Percentiles rank a stretch among this genome's conserved stretches.
These are phyloP conservation scores for Mortierella sp. DNA, from an alignment of 371 early-diverging fungal species.

Conservation along the genomic window DNA sequence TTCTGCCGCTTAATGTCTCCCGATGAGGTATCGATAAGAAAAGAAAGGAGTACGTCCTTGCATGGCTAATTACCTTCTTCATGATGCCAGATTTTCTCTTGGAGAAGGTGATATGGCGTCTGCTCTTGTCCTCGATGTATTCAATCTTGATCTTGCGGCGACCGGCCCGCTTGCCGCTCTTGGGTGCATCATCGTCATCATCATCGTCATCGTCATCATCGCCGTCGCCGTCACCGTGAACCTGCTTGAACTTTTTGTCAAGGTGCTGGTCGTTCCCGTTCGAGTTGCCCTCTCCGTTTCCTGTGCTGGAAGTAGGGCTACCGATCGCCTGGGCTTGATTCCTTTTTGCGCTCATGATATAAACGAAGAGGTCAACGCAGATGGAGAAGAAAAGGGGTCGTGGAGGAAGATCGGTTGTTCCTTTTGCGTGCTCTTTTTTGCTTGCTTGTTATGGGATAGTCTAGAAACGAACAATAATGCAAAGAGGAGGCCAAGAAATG, in stretches of 20 bases:
- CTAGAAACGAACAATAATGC: slow-evolving; percentile 2
- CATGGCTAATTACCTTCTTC: slow-evolving; percentile 85
- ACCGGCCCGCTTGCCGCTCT: slow-evolving; percentile 81
- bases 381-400: background rate
- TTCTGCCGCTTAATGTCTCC: background rate
- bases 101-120: slow-evolving; percentile 97
- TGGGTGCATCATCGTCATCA: slow-evolving; percentile 67
- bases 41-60: background rate
- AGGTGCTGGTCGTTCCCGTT: slow-evolving; percentile 25
- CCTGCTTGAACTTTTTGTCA: slow-evolving; percentile 51
- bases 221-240: slow-evolving; percentile 37
- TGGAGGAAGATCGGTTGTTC: slow-evolving; percentile 3
- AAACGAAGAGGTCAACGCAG: background rate
- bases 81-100: slow-evolving; percentile 99
- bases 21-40: slow-evolving; percentile 7
- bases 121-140: slow-evolving; percentile 96
- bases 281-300: slow-evolving; percentile 16
- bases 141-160: slow-evolving; percentile 98
- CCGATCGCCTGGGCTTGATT: slow-evolving; percentile 27
- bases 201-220: slow-evolving; percentile 61
- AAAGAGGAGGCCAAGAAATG: background rate
- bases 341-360: slow-evolving; percentile 36
- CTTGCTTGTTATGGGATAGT: slow-evolving; percentile 19
- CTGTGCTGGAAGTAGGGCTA: slow-evolving; percentile 23
- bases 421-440: slow-evolving; percentile 15